Evolutionary conservation across 768 basidiomycete genomes (phyloP).

Genomic region (Leccinum broughii): DNA sequence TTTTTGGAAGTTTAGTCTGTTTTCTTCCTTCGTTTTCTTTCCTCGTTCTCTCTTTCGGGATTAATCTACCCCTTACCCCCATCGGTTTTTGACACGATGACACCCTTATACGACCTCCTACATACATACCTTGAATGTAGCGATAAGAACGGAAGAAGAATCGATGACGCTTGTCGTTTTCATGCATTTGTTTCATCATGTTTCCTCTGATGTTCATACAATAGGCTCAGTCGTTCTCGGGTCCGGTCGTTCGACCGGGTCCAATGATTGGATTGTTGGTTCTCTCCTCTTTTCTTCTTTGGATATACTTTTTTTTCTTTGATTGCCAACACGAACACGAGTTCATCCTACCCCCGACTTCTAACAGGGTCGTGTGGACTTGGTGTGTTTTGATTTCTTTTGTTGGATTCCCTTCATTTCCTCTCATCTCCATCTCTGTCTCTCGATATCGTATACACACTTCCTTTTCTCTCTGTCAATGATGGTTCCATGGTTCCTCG

Average conservation of each 20-base stretch:
- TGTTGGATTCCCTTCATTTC: too few species aligned
- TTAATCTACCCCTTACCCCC: background rate
- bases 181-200: background rate
- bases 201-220: background rate
- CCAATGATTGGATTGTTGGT: background rate
- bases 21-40: background rate
- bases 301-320: background rate
- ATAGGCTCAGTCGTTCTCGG: background rate
- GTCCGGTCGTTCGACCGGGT: background rate
- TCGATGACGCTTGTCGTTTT: background rate
- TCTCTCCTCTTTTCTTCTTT: background rate
- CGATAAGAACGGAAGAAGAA: background rate
- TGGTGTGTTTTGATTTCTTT: background rate
- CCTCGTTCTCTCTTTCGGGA: background rate
- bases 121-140: background rate
- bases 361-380: background rate
- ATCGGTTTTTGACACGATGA: background rate
- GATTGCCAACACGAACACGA: background rate
- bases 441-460: background rate
- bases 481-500: background rate
- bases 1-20: background rate
- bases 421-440: background rate
- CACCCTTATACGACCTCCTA: background rate
- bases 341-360: background rate
- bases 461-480: background rate